A percentile compares a stretch with the other conserved stretches of the same genome.
Conservation (phyloP, 441 rosid genomes). For the Corymbia calophylla region DNA sequence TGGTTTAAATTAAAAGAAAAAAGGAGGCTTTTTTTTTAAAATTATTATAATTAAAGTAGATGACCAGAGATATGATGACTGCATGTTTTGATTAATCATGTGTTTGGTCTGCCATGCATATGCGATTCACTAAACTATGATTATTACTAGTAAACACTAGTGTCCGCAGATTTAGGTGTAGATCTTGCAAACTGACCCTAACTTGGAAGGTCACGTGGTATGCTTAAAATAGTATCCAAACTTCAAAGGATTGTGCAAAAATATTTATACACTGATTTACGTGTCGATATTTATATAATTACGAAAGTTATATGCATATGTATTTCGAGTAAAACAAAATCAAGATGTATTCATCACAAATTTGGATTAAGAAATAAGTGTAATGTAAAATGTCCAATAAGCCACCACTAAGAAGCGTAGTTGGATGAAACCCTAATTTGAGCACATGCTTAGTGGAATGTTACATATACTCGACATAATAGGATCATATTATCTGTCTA, state of each 20-base stretch:
- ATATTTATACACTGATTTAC: not conserved
- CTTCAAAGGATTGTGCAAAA: not conserved
- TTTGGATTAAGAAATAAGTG: not conserved
- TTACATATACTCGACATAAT: not conserved
- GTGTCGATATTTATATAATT: not conserved
- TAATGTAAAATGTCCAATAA: not conserved
- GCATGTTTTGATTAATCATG: conserved; percentile 9
- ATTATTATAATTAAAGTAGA: not conserved
- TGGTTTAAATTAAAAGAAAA: not conserved
- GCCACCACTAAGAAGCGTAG: not conserved
- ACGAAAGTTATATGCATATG: not conserved
- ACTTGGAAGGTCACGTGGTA: not conserved
- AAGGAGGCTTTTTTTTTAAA: not conserved
- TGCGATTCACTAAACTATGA: not conserved
- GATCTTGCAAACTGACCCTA: not conserved
- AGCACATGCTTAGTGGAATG: not conserved
- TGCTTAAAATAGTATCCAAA: not conserved
- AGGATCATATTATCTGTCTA: not conserved
- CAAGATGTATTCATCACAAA: not conserved
- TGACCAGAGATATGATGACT: not conserved
- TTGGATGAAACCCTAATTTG: not conserved
- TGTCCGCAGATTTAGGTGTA: not conserved
- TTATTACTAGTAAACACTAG: not conserved
- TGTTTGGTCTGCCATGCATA: conserved; percentile 13
- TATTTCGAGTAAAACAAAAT: not conserved